Conservation (phyloP, 257 asterid species). For the Scutellaria barbata region DNA sequence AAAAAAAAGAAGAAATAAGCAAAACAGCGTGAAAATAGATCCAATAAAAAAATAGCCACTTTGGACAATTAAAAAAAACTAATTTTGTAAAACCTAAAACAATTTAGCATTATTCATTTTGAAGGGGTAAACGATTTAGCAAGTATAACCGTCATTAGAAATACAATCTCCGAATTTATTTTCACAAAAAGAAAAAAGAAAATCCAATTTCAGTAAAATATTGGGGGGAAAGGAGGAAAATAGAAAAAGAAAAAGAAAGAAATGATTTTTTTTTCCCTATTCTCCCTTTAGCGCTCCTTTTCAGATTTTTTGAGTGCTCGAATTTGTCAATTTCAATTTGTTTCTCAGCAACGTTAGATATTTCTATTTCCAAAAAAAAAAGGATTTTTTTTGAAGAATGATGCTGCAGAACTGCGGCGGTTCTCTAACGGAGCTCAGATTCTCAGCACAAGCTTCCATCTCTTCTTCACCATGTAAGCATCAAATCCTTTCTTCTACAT, state of each 20-base stretch:
- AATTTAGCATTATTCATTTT: neutral
- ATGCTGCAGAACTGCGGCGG: constrained; percentile 39
- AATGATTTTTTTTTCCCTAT: neutral
- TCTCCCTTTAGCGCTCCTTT: no score
- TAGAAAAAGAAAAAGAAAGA: neutral
- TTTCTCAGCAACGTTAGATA: neutral
- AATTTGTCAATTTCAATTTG: neutral
- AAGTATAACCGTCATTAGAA: no score
- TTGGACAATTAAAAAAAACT: no score
- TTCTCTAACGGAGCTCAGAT: constrained; percentile 36
- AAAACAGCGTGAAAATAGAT: no score
- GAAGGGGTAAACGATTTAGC: no score
- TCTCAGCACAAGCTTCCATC: constrained; percentile 39
- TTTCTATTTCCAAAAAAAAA: no score
- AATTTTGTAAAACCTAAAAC: no score
- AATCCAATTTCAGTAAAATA: neutral
- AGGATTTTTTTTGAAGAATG: constrained; percentile 11
- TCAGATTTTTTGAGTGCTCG: neutral
- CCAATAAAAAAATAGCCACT: no score
- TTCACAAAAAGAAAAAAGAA: no score
- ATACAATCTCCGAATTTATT: no score
- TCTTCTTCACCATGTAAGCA: constrained; percentile 58
- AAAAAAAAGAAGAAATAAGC: no score
- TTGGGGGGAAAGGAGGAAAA: neutral
- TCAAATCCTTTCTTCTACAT: constrained; percentile 46